Conservation (phyloP, 306 rosid species). For the Cucurbita moschata region DNA sequence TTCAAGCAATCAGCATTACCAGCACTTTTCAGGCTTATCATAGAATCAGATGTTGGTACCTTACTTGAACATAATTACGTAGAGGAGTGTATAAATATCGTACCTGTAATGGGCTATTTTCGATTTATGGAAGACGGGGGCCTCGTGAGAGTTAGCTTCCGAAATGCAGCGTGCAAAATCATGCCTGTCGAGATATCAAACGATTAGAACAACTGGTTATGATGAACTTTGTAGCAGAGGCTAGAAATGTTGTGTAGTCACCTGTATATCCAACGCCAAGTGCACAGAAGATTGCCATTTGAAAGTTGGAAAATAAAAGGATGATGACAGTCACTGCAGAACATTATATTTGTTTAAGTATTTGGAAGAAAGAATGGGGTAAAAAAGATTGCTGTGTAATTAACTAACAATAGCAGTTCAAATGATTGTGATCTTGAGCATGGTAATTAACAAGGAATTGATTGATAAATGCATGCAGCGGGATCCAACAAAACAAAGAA, state of each 20-base stretch:
- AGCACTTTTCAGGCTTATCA: not conserved
- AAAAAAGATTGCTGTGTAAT: not conserved
- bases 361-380: not conserved
- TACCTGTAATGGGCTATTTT: constrained; percentile 9
- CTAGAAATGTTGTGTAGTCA: constrained; percentile 7
- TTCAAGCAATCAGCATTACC: not conserved
- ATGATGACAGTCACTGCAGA: constrained; percentile 60
- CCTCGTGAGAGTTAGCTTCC: constrained; percentile 56
- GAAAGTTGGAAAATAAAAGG: constrained; percentile 58
- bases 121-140: constrained; percentile 31
- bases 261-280: constrained; percentile 58
- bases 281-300: constrained; percentile 76
- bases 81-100: not conserved
- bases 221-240: not conserved
- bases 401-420: not conserved
- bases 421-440: not conserved
- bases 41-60: not conserved
- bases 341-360: not conserved
- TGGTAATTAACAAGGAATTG: not conserved
- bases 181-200: constrained; percentile 26
- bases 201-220: not conserved
- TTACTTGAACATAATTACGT: not conserved
- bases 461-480: not conserved
- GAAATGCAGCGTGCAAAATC: constrained; percentile 73
- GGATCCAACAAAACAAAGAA: not conserved